Evolutionary conservation across 768 basidiomycete species (phyloP).

Genomic region (Auricularia sp.): DNA sequence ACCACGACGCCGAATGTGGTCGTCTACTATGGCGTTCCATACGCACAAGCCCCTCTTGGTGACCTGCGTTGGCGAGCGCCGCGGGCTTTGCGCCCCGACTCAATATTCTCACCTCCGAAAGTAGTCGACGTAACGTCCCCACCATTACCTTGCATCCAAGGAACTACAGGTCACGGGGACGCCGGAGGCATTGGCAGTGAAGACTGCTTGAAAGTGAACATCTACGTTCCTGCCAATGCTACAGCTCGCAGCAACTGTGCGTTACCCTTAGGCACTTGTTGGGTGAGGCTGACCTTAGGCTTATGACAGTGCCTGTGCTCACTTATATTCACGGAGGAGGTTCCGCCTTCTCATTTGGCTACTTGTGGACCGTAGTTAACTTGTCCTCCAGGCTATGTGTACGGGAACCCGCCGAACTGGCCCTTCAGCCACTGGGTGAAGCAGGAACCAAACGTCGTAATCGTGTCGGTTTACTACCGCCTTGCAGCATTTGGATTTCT

Average conservation of each 20-base stretch:
- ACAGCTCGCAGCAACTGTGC: conserved; percentile 37
- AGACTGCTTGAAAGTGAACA: conserved; percentile 58
- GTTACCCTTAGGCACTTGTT: conserved; percentile 10
- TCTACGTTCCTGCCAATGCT: conserved; percentile 44
- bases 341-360: conserved; percentile 5
- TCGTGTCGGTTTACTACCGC: conserved; percentile 59
- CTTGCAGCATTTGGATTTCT: conserved; percentile 57
- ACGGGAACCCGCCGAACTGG: conserved; percentile 54
- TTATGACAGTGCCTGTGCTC: conserved; percentile 24
- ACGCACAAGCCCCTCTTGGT: conserved; percentile 27
- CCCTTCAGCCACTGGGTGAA: conserved; percentile 58
- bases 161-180: conserved; percentile 39
- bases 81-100: conserved; percentile 25
- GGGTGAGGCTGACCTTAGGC: neutral
- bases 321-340: conserved; percentile 33
- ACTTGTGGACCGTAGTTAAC: neutral
- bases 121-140: neutral
- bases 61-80: conserved; percentile 33
- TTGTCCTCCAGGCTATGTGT: conserved; percentile 34
- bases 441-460: conserved; percentile 46
- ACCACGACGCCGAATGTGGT: conserved; percentile 40
- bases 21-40: conserved; percentile 38
- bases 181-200: conserved; percentile 56
- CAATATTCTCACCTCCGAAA: neutral
- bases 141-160: conserved; percentile 37